phyloP scores from a whole-genome alignment of 208 protist genomes.

The Jaenimonas drosophilae region DNA sequence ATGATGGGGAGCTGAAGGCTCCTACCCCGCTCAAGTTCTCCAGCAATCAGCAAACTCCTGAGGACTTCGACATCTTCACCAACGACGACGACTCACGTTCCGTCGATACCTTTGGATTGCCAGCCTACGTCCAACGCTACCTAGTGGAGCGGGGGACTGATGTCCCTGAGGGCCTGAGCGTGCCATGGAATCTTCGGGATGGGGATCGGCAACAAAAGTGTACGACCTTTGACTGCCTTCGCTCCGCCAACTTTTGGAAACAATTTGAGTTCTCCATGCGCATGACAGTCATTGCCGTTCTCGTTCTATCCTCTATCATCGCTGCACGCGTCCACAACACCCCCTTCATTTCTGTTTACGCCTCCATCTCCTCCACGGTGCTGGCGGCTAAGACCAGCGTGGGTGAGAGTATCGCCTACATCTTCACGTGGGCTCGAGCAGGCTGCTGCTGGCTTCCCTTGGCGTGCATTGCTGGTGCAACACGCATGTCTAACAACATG shows the following conservation, averaged over 20 bases:
- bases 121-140: constrained; percentile 40
- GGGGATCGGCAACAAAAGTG: constrained; percentile 9
- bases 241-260: constrained; percentile 56
- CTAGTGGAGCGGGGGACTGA: constrained; percentile 1
- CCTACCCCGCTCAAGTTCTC: too few species aligned
- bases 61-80: constrained; percentile 1
- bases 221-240: constrained; percentile 57
- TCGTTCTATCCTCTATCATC: constrained; percentile 56
- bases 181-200: constrained; percentile 64
- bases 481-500: constrained; percentile 51
- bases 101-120: constrained; percentile 59
- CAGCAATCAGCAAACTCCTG: too few species aligned
- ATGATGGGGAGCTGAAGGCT: too few species aligned
- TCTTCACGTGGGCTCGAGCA: constrained; percentile 64
- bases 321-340: constrained; percentile 25
- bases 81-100: constrained; percentile 23
- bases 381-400: constrained; percentile 55
- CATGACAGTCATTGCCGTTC: constrained; percentile 49
- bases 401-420: constrained; percentile 62
- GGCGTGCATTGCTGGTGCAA: constrained; percentile 45
- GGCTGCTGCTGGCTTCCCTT: constrained; percentile 72
- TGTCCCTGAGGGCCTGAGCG: constrained; percentile 22
- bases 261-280: constrained; percentile 71
- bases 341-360: constrained; percentile 60
- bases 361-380: constrained; percentile 48